Conservation (phyloP, 805 yeast species). For the Spathaspora arborariae region DNA sequence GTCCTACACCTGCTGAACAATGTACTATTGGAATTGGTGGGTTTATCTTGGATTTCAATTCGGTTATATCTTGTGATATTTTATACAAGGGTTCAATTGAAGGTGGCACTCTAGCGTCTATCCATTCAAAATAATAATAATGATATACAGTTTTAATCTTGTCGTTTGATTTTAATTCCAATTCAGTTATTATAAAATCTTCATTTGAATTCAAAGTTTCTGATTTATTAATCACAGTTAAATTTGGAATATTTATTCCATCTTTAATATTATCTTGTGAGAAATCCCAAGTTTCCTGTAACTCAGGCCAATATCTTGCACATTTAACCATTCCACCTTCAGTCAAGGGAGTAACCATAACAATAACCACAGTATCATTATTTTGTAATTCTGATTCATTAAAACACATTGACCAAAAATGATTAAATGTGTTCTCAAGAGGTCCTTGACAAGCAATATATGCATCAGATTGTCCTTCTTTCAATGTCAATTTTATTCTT, state of each 20-base stretch:
- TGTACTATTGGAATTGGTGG: slow-evolving; percentile 28
- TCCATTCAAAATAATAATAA: slow-evolving; percentile 42
- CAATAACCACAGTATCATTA: slow-evolving; percentile 25
- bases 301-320: slow-evolving; percentile 38
- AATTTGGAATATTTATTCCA: slow-evolving; percentile 15
- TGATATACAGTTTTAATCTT: slow-evolving; percentile 30
- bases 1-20: slow-evolving; percentile 49
- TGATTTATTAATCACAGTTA: slow-evolving; percentile 15
- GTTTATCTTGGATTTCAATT: slow-evolving; percentile 3
- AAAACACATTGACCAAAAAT: slow-evolving; percentile 49
- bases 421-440: slow-evolving; percentile 30
- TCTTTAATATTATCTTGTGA: slow-evolving; percentile 16
- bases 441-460: slow-evolving; percentile 77
- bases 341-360: slow-evolving; percentile 50
- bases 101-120: slow-evolving; percentile 39
- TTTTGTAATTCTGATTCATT: slow-evolving; percentile 25
- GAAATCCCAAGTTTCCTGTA: slow-evolving; percentile 17
- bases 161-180: slow-evolving; percentile 18
- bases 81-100: slow-evolving; percentile 26
- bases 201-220: slow-evolving; percentile 10
- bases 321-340: slow-evolving; percentile 42
- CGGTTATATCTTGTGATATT: slow-evolving; percentile 18
- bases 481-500: slow-evolving; percentile 7
- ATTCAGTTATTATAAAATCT: slow-evolving; percentile 21
- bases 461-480: background rate